Evolutionary conservation across 1,284 basidiomycete species (phyloP).

Genomic region (Cutaneotrichosporon arboriforme): DNA sequence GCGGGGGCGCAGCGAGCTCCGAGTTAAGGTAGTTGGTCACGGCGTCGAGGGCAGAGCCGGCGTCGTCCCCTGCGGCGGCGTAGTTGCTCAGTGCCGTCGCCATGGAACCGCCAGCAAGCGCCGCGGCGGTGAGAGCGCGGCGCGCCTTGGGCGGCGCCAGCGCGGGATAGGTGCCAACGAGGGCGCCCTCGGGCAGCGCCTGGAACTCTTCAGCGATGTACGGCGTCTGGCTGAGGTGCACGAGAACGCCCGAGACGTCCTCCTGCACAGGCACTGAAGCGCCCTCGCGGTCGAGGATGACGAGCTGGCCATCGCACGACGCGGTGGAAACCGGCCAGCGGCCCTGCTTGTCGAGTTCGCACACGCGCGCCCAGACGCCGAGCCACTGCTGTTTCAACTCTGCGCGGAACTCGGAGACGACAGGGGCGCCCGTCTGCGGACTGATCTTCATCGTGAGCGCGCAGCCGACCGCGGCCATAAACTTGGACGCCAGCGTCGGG

Average conservation of each 20-base stretch:
- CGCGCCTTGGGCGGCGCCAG: conserved; percentile 28
- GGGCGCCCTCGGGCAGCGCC: conserved; percentile 24
- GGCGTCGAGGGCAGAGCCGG: conserved; percentile 29
- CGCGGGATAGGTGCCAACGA: conserved; percentile 23
- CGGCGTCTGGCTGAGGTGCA: conserved; percentile 28
- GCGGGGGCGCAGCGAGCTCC: conserved; percentile 13
- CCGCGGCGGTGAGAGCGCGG: conserved; percentile 24
- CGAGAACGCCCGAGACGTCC: conserved; percentile 59
- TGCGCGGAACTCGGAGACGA: conserved; percentile 72
- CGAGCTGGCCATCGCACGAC: conserved; percentile 39
- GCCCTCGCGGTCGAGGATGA: conserved; percentile 73
- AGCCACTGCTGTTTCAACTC: conserved; percentile 86
- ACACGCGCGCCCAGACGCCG: conserved; percentile 79
- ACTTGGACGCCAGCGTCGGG: conserved; percentile 65
- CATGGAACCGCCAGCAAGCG: conserved; percentile 26
- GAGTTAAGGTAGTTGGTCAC: conserved; percentile 20
- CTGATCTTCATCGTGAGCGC: conserved; percentile 68
- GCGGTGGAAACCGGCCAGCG: conserved; percentile 63
- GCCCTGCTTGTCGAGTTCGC: conserved; percentile 76
- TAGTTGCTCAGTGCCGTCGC: conserved; percentile 16
- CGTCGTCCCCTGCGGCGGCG: conserved; percentile 29
- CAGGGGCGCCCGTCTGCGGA: conserved; percentile 68
- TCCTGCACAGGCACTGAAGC: conserved; percentile 59
- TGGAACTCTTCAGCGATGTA: conserved; percentile 22
- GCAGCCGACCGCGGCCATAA: conserved; percentile 77